phyloP scores from a whole-genome alignment of 2,329 filamentous ascomycete genomes.

The Akanthomyces lecanii region DNA sequence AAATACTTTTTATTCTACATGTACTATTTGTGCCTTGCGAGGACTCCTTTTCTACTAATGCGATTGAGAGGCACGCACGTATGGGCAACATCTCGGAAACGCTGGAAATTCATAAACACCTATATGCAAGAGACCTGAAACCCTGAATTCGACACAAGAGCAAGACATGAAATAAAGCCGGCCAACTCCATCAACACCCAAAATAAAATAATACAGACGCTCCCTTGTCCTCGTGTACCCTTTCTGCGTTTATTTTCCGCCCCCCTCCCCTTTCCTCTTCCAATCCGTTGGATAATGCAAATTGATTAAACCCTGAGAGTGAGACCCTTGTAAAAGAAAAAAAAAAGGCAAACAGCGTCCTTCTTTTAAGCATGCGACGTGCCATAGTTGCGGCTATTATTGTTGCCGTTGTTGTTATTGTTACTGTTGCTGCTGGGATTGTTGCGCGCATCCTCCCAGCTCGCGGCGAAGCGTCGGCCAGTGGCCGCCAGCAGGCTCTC shows the following conservation, averaged over 20 bases:
- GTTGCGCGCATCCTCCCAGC: slow-evolving; percentile 83
- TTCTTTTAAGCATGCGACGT: not conserved
- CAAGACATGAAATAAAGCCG: not conserved
- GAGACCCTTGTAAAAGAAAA: not conserved
- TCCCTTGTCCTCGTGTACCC: slow-evolving; percentile 6
- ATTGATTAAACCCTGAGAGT: not conserved
- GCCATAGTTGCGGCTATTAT: slow-evolving; percentile 13
- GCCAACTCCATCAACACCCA: not conserved
- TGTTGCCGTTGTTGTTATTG: slow-evolving; percentile 16
- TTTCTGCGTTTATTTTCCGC: not conserved
- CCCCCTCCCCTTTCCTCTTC: not conserved
- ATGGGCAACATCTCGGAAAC: not conserved
- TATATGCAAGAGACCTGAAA: not conserved
- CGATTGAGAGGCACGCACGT: not conserved
- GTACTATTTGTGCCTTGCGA: too few relatives aligned
- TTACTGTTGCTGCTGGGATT: slow-evolving; percentile 18
- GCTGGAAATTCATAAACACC: not conserved
- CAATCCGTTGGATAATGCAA: slow-evolving; percentile 2
- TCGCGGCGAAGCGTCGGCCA: slow-evolving; percentile 74
- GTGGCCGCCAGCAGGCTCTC: slow-evolving; percentile 86
- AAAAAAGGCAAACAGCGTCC: not conserved
- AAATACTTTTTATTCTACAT: not conserved
- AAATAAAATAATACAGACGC: not conserved
- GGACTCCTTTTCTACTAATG: too few relatives aligned
- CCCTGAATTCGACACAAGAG: not conserved